Evolutionary conservation across 1,284 basidiomycete genomes (phyloP).

Genomic region (Irpex rosettiformis): DNA sequence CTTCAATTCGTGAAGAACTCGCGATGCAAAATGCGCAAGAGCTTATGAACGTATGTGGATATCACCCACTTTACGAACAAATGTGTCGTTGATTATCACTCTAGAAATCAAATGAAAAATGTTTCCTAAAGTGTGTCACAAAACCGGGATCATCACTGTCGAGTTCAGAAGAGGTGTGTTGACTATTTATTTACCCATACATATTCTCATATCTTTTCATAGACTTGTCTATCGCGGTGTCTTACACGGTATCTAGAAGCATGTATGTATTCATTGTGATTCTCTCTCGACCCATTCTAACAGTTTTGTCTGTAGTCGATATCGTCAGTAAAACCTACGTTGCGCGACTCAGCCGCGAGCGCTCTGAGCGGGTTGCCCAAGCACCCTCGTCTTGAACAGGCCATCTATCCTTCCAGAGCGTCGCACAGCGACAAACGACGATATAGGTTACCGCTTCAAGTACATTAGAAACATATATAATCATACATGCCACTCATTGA

Average conservation of each 20-base stretch:
- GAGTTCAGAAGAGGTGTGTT: conserved; percentile 67
- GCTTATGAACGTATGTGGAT: conserved; percentile 55
- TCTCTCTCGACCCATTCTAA: conserved; percentile 2
- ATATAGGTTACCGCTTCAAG: not conserved
- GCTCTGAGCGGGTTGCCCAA: conserved; percentile 24
- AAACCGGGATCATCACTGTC: conserved; percentile 72
- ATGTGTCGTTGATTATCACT: not conserved
- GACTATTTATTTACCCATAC: conserved; percentile 58
- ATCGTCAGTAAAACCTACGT: conserved; percentile 70
- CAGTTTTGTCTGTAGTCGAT: conserved; percentile 48
- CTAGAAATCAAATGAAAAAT: conserved; percentile 76
- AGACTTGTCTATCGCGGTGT: conserved; percentile 76
- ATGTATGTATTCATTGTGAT: conserved; percentile 48
- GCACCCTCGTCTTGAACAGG: not conserved
- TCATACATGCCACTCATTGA: not conserved
- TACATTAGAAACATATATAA: conserved; percentile 1
- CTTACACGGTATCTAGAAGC: conserved; percentile 83
- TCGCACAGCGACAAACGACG: not conserved
- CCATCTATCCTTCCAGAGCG: not conserved
- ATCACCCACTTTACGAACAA: not conserved
- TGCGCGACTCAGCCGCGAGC: conserved; percentile 54
- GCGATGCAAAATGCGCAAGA: conserved; percentile 77
- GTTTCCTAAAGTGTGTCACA: conserved; percentile 74
- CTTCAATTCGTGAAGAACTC: conserved; percentile 65
- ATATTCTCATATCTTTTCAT: conserved; percentile 11